Base-by-base conservation (phyloP, 2,329 filamentous ascomycete species). In the Oidium heveae region DNA sequence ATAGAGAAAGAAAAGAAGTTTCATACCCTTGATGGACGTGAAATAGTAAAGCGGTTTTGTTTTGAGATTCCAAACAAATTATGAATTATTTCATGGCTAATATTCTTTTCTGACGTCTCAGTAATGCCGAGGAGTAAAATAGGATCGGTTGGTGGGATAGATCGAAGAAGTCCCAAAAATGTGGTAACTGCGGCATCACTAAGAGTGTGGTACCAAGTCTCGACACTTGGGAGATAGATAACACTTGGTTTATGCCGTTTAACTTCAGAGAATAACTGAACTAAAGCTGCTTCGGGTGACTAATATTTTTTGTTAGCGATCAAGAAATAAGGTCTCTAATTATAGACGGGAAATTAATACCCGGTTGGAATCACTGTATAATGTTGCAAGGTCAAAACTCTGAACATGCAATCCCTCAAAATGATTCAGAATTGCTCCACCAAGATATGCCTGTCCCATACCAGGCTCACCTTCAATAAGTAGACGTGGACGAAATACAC, bases 331-430 rank as follows among this genome's bases (percentile, higher is more conserved):
- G 36, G 12, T 12, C 32, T 53, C 20, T n/a, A 8, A 41, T 36
- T 13, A 34, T 2, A 33, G 18, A n/a, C 54, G 4, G 16, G 32
- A 36, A 13, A 4, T 54, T 69, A 75, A 69, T 71, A 80, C 80
- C 61, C 86, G 77, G 58, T 84, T 80, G 3, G 79, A 78, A 64
- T 98, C 91, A 56, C 83, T 86, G 56, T 94, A 73, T 55, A 98
- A 73, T 16, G 84, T 91, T 0, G 88, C 80, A 56, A 98, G 74
- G 66, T 95, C 93, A 66, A 98, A 94, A 54, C 84, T 87, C 65
- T 96, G 88, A 2, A 98, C 85, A 68, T 96, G 87, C 2, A 96
- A 75, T 28, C 88, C 86, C 68, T 98, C 91, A 55, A 98, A 82
- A 64, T 94, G 81, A 66, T 94, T 86, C 59, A 96, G 71, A 53